Evolutionary conservation across 1,284 basidiomycete genomes (phyloP).

Genomic region (Rhodotorula glutinis): DNA sequence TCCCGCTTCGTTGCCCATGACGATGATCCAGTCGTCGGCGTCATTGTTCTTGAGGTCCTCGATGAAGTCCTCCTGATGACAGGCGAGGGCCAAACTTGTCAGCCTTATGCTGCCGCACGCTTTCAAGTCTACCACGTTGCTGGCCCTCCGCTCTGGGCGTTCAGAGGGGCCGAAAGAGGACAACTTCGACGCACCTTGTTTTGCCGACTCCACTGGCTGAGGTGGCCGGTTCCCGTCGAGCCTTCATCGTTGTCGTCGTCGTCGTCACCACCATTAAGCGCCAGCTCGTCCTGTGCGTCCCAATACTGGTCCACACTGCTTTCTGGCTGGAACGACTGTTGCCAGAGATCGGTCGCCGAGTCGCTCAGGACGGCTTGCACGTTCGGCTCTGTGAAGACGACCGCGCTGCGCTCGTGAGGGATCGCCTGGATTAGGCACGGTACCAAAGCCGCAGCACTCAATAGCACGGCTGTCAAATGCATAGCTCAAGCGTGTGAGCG

Average conservation of each 20-base stretch:
- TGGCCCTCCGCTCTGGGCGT: too few species aligned
- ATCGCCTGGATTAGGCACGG: not conserved
- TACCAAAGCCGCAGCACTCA: not conserved
- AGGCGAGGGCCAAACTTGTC: not conserved
- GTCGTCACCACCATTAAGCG: not conserved
- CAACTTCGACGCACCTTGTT: conserved; percentile 25
- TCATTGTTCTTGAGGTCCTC: conserved; percentile 40
- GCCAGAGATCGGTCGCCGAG: not conserved
- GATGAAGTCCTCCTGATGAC: conserved; percentile 43
- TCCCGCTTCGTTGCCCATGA: conserved; percentile 49
- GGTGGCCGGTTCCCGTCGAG: conserved; percentile 13
- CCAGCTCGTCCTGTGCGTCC: too few species aligned
- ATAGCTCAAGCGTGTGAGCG: not conserved
- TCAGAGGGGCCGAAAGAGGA: too few species aligned
- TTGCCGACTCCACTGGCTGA: conserved; percentile 22
- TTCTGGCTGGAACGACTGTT: not conserved
- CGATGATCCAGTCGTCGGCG: conserved; percentile 46
- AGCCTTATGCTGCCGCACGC: not conserved
- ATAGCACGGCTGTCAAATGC: not conserved
- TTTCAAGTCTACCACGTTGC: too few species aligned
- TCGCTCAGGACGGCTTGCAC: not conserved
- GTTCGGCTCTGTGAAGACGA: not conserved
- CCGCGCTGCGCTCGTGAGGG: not conserved
- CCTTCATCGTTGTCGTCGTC: not conserved
- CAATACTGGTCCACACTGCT: too few species aligned